phyloP scores from a whole-genome alignment of 257 asterid species.

The Oldenlandia corymbosa region DNA sequence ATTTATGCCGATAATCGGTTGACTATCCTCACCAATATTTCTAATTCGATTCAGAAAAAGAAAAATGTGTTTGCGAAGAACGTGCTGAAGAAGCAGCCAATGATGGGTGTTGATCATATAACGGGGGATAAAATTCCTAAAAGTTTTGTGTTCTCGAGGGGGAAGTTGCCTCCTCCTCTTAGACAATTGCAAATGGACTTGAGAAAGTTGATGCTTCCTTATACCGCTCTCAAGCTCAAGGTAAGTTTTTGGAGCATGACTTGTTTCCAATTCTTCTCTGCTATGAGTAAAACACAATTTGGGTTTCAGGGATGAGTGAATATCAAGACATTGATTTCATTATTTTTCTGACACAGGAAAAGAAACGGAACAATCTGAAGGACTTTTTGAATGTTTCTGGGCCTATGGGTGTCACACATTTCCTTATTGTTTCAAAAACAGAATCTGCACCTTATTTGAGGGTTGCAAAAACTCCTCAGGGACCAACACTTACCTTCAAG shows the following conservation, averaged over 20 bases:
- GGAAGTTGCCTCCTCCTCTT: slow-evolving; percentile 78
- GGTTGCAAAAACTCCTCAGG: slow-evolving; percentile 80
- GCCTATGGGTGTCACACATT: slow-evolving; percentile 93
- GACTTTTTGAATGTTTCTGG: slow-evolving; percentile 85
- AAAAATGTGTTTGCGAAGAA: slow-evolving; percentile 60
- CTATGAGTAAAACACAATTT: not conserved
- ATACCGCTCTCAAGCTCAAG: slow-evolving; percentile 88
- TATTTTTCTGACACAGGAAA: slow-evolving; percentile 45
- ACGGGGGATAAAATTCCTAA: slow-evolving; percentile 87
- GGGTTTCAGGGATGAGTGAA: not conserved
- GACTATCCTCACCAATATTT: not conserved
- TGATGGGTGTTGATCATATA: slow-evolving; percentile 74
- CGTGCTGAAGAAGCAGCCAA: slow-evolving; percentile 44
- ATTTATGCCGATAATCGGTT: not conserved
- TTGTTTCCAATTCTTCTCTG: not conserved
- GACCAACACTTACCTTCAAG: slow-evolving; percentile 92
- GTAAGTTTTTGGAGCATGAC: slow-evolving; percentile 18
- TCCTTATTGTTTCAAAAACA: slow-evolving; percentile 80
- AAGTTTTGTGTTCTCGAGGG: slow-evolving; percentile 77
- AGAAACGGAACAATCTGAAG: slow-evolving; percentile 65
- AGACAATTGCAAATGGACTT: slow-evolving; percentile 74
- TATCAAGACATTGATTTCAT: not conserved
- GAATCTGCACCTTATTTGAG: slow-evolving; percentile 67
- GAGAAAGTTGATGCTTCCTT: slow-evolving; percentile 89
- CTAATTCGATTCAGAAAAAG: slow-evolving; percentile 32